Base-by-base conservation (phyloP, 805 yeast species). In the Dipodascus albidus region DNA sequence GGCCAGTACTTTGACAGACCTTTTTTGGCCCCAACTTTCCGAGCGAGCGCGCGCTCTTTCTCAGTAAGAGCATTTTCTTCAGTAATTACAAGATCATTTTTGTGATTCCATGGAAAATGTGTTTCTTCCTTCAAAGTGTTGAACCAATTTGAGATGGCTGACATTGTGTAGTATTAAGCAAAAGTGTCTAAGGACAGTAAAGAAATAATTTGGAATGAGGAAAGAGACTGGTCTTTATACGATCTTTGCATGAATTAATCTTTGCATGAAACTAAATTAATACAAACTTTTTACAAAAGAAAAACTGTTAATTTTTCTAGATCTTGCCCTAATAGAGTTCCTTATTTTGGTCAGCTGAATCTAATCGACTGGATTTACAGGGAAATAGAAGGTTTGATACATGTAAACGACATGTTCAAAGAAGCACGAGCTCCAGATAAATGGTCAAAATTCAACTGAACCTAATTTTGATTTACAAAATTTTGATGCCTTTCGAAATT, bases 1-100 rank as follows among this genome's bases (percentile, higher is more conserved):
- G 93, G 82, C 84, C 88, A 78, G 58, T 73, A 74, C 59, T 72
- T 73, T 50, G 31, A 4, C 8, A 47, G 49, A 47, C 49, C 49
- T 62, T 59, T 59, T 80, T 84, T 64, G 75, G 48, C 20, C 9
- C 42, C 51, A 6, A 22, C 38, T 11, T 17, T 22, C 3, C n/a
- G 15, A 22, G 17, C n/a, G n/a, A 19, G 33, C 4, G 48, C 50
- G 8, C 19, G 47, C 24, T 51, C 53, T 47, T 31, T 50, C 19
- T 35, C 47, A 6, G 49, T 38, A 21, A 31, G 23, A 4, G 38
- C 22, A 21, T 22, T 31, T 24, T 20, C 23, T 20, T 49, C 51
- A 17, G 23, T 49, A 3, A 20, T 4, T 11, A 14, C 47, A n/a
- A 17, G n/a, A 3, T 49, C 42, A 31, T 49, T 47, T 24, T 49